Conservation (phyloP, 139 green algal species). For the Haematococcus lacustris region DNA sequence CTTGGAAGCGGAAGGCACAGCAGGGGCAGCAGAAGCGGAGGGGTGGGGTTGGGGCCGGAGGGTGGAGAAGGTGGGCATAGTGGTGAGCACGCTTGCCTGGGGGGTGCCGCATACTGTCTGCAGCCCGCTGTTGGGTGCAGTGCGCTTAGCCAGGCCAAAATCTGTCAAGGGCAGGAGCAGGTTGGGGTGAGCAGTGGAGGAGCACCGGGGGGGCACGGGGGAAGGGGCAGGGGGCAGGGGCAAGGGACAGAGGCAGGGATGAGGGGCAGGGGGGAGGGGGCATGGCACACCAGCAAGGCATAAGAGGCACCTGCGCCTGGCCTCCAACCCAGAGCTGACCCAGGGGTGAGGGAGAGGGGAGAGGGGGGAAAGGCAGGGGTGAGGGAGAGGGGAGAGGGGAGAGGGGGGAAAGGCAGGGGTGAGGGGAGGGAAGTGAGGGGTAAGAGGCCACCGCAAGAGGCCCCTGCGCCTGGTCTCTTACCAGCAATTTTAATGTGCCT, state of each 20-base stretch:
- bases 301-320: too few species aligned
- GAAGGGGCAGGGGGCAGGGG: background rate
- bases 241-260: too few species aligned
- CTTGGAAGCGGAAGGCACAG: too few species aligned
- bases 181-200: background rate
- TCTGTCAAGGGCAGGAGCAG: conserved; percentile 60
- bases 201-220: too few species aligned
- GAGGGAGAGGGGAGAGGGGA: background rate
- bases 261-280: too few species aligned
- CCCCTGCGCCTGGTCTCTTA: background rate
- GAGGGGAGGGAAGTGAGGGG: background rate
- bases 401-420: background rate
- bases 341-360: background rate
- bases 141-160: conserved; percentile 84
- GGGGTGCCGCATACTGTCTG: conserved; percentile 84
- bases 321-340: too few species aligned
- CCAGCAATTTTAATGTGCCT: conserved; percentile 7
- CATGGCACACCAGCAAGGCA: too few species aligned
- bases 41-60: too few species aligned
- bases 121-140: conserved; percentile 43
- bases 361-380: background rate
- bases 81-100: too few species aligned
- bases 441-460: too few species aligned
- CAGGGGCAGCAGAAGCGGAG: too few species aligned
- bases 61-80: too few species aligned